These are phyloP conservation scores for Termitomyces sp. DNA, from an alignment of 768 basidiomycete genomes.

Conservation along the genomic window DNA sequence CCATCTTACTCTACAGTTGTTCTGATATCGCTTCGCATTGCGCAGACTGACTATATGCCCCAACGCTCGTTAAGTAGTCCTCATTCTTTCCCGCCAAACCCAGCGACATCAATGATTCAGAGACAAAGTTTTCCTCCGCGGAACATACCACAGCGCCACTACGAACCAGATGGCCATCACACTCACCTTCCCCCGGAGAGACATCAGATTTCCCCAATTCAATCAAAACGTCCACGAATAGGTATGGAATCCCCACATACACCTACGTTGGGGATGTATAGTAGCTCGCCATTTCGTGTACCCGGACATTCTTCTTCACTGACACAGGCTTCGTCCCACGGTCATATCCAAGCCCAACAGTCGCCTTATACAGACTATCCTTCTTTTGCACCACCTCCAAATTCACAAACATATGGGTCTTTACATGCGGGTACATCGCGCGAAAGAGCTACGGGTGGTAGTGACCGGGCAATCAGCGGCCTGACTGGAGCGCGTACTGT, in stretches of 20 bases:
- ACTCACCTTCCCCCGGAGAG: background rate
- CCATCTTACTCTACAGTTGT: background rate
- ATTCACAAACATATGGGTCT: background rate
- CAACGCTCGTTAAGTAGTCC: background rate
- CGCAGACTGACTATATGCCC: conserved; percentile 1
- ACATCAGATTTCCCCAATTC: background rate
- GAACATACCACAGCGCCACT: background rate
- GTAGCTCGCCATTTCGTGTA: background rate
- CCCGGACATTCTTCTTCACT: background rate
- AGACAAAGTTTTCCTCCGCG: background rate
- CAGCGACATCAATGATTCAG: conserved; percentile 6
- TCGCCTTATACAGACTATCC: conserved; percentile 1
- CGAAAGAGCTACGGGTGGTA: background rate
- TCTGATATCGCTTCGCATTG: background rate
- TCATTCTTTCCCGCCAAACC: conserved; percentile 6
- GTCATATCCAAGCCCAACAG: conserved; percentile 1
- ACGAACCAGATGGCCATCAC: conserved; percentile 4
- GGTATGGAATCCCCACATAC: conserved; percentile 2
- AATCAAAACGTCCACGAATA: conserved; percentile 2
- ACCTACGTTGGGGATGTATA: background rate
- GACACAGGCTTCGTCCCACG: background rate
- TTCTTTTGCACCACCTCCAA: background rate
- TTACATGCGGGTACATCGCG: background rate
- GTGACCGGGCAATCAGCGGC: background rate
- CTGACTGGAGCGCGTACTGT: background rate